Conservation (phyloP, 352 stramenopile genomes). For the Elongisporangium senticosum region DNA sequence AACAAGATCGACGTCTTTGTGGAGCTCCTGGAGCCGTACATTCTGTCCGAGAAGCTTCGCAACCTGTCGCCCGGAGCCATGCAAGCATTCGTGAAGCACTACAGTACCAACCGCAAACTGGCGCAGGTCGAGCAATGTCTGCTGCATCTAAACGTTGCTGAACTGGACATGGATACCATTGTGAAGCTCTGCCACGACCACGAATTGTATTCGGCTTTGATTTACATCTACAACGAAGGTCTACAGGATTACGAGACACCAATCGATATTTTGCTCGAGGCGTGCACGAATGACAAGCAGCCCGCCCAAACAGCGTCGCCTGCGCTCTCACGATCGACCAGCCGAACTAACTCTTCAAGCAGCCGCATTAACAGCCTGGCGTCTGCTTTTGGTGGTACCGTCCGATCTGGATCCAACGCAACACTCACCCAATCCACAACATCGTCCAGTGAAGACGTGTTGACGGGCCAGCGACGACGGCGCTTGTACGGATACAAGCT, state of each 20-base stretch:
- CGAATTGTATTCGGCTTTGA: constrained; percentile 90
- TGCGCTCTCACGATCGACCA: constrained; percentile 8
- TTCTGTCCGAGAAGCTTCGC: constrained; percentile 90
- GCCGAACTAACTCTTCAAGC: constrained; percentile 17
- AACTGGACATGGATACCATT: constrained; percentile 93
- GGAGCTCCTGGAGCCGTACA: constrained; percentile 92
- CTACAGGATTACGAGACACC: constrained; percentile 91
- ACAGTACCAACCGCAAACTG: constrained; percentile 81
- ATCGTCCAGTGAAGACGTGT: constrained; percentile 31
- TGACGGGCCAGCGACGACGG: constrained; percentile 50
- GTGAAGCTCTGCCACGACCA: constrained; percentile 90
- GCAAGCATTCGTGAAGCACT: constrained; percentile 92
- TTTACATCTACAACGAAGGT: constrained; percentile 93
- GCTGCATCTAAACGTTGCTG: constrained; percentile 91
- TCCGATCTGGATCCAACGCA: not conserved
- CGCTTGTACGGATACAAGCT: constrained; percentile 82
- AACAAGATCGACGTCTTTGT: constrained; percentile 88
- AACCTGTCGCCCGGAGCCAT: constrained; percentile 91
- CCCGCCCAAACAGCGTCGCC: constrained; percentile 5
- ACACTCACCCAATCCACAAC: constrained; percentile 15
- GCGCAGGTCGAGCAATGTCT: constrained; percentile 91
- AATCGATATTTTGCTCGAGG: constrained; percentile 88
- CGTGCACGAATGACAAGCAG: constrained; percentile 46
- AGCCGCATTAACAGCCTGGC: constrained; percentile 57
- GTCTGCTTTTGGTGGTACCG: constrained; percentile 56